Conservation (phyloP, 306 rosid genomes). For the Malus asiatica region DNA sequence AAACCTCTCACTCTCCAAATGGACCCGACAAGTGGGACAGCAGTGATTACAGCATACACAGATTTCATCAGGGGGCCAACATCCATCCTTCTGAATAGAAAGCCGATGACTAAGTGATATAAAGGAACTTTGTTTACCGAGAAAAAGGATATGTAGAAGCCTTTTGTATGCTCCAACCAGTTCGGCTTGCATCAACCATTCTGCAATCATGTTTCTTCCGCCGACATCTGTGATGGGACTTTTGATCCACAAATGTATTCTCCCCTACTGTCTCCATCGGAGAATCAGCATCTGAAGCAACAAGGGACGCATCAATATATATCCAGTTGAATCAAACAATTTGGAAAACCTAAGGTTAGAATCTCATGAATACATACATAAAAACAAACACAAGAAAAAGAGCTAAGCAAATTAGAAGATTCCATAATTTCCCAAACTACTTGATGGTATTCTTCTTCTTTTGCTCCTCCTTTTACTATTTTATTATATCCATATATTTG, state of each 20-base stretch:
- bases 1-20: neutral
- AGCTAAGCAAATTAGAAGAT: neutral
- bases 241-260: constrained; percentile 75
- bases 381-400: neutral
- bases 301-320: constrained; percentile 10
- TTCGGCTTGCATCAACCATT: constrained; percentile 56
- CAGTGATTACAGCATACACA: neutral
- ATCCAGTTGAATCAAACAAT: constrained; percentile 3
- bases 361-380: neutral
- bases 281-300: constrained; percentile 51
- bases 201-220: constrained; percentile 88
- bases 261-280: constrained; percentile 86
- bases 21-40: neutral
- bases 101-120: neutral
- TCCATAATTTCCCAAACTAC: neutral
- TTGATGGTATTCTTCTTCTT: neutral
- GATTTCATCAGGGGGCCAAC: neutral
- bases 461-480: neutral
- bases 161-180: neutral
- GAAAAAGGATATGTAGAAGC: neutral
- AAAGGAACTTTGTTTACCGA: neutral
- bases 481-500: neutral
- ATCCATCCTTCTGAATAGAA: neutral
- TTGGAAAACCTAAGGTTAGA: constrained; percentile 12
- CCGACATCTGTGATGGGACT: constrained; percentile 84